Percentiles rank a stretch among this genome's conserved stretches.
Conservation (phyloP, 2,329 filamentous ascomycete species). For the Talaromyces amestolkiae region DNA sequence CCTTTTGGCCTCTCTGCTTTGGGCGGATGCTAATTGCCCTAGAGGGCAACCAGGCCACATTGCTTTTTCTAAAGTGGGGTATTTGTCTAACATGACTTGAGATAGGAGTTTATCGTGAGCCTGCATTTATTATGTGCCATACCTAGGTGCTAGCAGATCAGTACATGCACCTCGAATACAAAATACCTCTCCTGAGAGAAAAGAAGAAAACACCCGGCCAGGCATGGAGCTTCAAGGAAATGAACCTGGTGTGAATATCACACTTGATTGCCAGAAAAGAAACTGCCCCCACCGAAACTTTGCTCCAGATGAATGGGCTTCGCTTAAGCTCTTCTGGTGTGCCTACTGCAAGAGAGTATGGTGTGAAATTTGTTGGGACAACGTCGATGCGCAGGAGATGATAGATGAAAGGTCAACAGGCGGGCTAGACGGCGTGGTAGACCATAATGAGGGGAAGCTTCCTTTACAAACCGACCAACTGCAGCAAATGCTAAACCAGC, state of each 20-base stretch:
- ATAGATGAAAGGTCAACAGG: neutral
- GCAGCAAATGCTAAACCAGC: neutral
- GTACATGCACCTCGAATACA: neutral
- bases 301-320: neutral
- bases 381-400: neutral
- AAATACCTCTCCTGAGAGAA: neutral
- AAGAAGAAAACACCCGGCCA: neutral
- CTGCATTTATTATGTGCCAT: neutral
- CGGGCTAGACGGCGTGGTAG: neutral
- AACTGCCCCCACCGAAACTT: neutral
- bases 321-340: neutral
- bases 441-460: neutral
- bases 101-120: neutral
- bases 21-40: neutral
- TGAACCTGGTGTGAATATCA: neutral
- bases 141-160: neutral
- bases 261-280: neutral
- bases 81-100: neutral
- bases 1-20: neutral
- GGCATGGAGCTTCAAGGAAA: neutral
- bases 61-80: neutral
- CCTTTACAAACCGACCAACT: neutral
- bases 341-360: neutral
- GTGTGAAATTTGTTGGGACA: neutral
- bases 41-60: neutral